Percentiles rank a stretch among this genome's conserved stretches.
These are phyloP conservation scores for Ophioceras dolichostomum DNA, from an alignment of 2,329 filamentous ascomycete genomes.

Conservation along the genomic window DNA sequence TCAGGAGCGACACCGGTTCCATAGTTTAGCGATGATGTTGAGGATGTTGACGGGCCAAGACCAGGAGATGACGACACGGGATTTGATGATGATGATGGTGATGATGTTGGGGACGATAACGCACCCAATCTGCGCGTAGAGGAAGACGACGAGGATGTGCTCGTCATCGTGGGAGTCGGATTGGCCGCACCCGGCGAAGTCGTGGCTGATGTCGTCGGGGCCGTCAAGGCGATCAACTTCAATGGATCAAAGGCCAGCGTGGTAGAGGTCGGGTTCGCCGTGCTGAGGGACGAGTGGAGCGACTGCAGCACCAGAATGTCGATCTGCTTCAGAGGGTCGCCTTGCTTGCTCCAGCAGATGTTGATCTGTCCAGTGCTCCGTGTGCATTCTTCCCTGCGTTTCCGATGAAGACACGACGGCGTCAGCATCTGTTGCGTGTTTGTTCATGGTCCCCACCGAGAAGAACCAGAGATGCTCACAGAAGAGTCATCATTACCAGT, in stretches of 20 bases:
- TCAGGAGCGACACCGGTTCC: too few relatives aligned
- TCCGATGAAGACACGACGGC: not conserved
- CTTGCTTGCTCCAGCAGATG: constrained; percentile 8
- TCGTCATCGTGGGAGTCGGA: not conserved
- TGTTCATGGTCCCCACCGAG: not conserved
- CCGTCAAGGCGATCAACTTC: constrained; percentile 5
- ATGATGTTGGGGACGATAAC: too few relatives aligned
- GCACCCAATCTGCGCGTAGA: too few relatives aligned
- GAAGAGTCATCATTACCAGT: not conserved
- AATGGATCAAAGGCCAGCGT: constrained; percentile 6
- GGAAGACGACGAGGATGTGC: too few relatives aligned
- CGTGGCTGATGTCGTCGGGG: not conserved
- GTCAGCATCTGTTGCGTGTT: not conserved
- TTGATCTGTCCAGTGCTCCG: constrained; percentile 6
- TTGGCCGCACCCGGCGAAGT: not conserved
- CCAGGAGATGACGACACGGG: too few relatives aligned
- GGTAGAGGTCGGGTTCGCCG: constrained; percentile 6
- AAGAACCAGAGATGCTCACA: not conserved
- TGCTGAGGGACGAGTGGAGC: constrained; percentile 8
- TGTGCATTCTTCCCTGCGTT: constrained; percentile 6
- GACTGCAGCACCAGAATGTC: constrained; percentile 4
- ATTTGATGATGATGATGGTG: too few relatives aligned
- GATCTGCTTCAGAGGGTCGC: constrained; percentile 9
- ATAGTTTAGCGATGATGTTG: too few relatives aligned
- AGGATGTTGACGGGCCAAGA: too few relatives aligned